Percentiles rank a stretch among this genome's conserved stretches.
Conservation (phyloP, 2,329 filamentous ascomycete genomes). For the Botrytis pseudocinerea region DNA sequence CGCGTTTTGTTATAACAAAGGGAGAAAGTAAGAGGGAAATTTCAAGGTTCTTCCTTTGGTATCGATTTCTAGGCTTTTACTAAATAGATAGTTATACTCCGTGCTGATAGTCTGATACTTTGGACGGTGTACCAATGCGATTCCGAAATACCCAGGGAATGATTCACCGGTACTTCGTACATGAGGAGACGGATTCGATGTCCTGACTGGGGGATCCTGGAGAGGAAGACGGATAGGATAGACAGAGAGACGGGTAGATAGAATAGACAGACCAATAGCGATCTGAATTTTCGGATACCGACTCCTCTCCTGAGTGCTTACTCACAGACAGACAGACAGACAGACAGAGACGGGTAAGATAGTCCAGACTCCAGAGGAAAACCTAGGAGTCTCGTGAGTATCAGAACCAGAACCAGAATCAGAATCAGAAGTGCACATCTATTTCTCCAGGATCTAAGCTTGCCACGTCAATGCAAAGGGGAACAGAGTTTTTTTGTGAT, state of each 20-base stretch:
- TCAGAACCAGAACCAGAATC: no score
- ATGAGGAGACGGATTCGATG: neutral
- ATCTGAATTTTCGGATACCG: neutral
- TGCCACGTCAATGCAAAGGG: conserved; percentile 20
- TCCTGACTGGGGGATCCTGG: neutral
- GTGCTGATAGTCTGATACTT: no score
- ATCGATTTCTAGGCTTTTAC: neutral
- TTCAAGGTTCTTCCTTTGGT: neutral
- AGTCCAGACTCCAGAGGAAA: no score
- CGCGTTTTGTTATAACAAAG: neutral
- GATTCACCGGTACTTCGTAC: neutral
- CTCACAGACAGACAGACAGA: neutral
- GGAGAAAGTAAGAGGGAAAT: neutral
- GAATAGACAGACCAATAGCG: neutral
- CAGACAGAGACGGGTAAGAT: no score
- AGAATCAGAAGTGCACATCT: neutral
- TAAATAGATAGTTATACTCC: no score
- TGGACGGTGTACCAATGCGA: neutral
- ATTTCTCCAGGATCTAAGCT: neutral
- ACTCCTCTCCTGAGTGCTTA: neutral
- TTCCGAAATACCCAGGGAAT: neutral
- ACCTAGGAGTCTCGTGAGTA: neutral
- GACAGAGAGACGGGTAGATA: neutral
- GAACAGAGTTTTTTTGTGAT: neutral
- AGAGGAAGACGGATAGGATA: neutral